phyloP scores from a whole-genome alignment of 176 grass and related monocot species.

The Paspalum vaginatum region DNA sequence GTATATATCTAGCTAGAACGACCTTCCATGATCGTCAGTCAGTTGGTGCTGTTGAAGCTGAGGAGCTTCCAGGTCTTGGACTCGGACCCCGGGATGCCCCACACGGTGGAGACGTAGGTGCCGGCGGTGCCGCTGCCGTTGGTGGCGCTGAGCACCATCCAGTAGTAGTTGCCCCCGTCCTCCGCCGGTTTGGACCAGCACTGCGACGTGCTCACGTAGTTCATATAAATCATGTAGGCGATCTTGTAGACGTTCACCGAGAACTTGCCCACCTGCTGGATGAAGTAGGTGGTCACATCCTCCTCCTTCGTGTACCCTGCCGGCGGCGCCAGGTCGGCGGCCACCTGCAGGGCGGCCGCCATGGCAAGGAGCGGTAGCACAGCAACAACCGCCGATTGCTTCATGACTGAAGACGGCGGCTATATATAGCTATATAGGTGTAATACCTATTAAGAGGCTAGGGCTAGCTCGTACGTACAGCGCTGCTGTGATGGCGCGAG shows the following conservation, averaged over 20 bases:
- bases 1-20: no score
- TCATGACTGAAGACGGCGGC: slow-evolving; percentile 17
- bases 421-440: neutral
- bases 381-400: neutral
- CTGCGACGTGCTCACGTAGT: slow-evolving; percentile 32
- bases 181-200: slow-evolving; percentile 44
- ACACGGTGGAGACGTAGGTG: slow-evolving; percentile 26
- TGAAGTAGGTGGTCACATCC: slow-evolving; percentile 14
- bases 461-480: neutral
- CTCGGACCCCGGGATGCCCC: slow-evolving; percentile 38
- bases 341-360: neutral
- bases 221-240: neutral
- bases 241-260: slow-evolving; percentile 45
- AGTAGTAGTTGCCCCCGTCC: slow-evolving; percentile 34
- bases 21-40: neutral
- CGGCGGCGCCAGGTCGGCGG: neutral
- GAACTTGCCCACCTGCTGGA: slow-evolving; percentile 40
- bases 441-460: neutral
- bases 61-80: slow-evolving; percentile 51
- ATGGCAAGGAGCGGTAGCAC: neutral
- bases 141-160: slow-evolving; percentile 36
- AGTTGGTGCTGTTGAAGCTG: slow-evolving; percentile 25
- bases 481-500: no score
- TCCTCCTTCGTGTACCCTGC: slow-evolving; percentile 29
- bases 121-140: slow-evolving; percentile 1